These are phyloP conservation scores for Gentiana macrophylla DNA, from an alignment of 257 asterid species.

Conservation along the genomic window DNA sequence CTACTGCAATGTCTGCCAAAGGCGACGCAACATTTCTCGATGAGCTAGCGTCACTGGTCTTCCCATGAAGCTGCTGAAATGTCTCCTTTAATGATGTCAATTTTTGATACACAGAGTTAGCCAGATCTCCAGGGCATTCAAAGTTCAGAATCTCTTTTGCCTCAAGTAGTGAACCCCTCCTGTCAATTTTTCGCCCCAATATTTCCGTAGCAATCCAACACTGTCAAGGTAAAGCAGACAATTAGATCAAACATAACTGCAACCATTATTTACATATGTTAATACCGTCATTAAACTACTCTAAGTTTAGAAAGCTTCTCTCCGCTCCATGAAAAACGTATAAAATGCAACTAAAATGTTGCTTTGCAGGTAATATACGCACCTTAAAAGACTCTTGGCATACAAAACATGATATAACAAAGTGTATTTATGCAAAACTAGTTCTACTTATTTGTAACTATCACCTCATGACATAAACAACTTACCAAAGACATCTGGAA, in stretches of 20 bases:
- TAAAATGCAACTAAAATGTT: too few relatives aligned
- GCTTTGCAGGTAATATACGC: too few relatives aligned
- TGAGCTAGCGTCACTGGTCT: conserved; percentile 7
- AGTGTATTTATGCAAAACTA: too few relatives aligned
- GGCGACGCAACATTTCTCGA: conserved; percentile 8
- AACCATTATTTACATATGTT: background rate
- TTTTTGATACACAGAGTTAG: conserved; percentile 16
- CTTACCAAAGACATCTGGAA: too few relatives aligned
- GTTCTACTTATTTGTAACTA: too few relatives aligned
- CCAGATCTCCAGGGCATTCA: conserved; percentile 31
- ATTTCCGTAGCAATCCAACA: conserved; percentile 39
- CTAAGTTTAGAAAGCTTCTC: too few relatives aligned
- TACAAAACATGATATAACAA: too few relatives aligned
- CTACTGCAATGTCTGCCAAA: conserved; percentile 10
- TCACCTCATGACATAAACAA: too few relatives aligned
- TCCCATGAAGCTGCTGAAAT: conserved; percentile 20
- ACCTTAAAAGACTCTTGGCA: too few relatives aligned
- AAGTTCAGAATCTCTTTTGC: conserved; percentile 23
- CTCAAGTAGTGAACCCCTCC: conserved; percentile 16
- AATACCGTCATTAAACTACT: too few relatives aligned
- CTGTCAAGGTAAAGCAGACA: conserved; percentile 18
- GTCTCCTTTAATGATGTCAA: conserved; percentile 19
- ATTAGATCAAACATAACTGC: conserved; percentile 1
- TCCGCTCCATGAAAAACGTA: too few relatives aligned
- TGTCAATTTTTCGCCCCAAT: conserved; percentile 22